Percentiles rank a stretch among this genome's conserved stretches.
phyloP scores from a whole-genome alignment of 805 yeast genomes.

The Vanderwaltozyma tropicalis region DNA sequence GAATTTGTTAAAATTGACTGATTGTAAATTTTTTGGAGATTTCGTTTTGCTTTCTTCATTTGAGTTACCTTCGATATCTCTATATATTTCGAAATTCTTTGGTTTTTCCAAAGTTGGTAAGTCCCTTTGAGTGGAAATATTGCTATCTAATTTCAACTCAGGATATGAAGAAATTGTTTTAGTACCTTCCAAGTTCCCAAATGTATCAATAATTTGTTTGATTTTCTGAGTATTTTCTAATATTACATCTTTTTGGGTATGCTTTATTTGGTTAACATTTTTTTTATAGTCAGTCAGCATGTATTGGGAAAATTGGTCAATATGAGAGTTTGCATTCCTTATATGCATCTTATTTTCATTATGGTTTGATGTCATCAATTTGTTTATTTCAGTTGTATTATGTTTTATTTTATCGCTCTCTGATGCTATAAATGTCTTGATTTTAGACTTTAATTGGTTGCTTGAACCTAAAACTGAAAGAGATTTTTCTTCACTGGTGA shows the following conservation, averaged over 20 bases:
- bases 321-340: background rate
- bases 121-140: background rate
- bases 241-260: conserved; percentile 9
- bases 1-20: background rate
- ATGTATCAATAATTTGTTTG: background rate
- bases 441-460: too few relatives aligned
- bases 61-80: conserved; percentile 5
- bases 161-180: background rate
- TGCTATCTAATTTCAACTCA: background rate
- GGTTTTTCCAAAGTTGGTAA: conserved; percentile 13
- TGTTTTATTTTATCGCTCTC: background rate
- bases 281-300: conserved; percentile 3
- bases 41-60: background rate
- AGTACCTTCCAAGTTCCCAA: background rate
- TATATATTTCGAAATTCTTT: conserved; percentile 5
- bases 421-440: too few relatives aligned
- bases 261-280: conserved; percentile 9
- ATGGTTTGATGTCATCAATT: background rate
- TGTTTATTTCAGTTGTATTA: background rate
- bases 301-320: conserved; percentile 1
- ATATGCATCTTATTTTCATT: background rate
- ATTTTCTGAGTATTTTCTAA: conserved; percentile 2
- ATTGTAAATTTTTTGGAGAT: background rate
- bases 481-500: too few relatives aligned
- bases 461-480: too few relatives aligned